These are phyloP conservation scores for Aspergillus vadensis DNA, from an alignment of 2,329 filamentous ascomycete species.

Conservation along the genomic window DNA sequence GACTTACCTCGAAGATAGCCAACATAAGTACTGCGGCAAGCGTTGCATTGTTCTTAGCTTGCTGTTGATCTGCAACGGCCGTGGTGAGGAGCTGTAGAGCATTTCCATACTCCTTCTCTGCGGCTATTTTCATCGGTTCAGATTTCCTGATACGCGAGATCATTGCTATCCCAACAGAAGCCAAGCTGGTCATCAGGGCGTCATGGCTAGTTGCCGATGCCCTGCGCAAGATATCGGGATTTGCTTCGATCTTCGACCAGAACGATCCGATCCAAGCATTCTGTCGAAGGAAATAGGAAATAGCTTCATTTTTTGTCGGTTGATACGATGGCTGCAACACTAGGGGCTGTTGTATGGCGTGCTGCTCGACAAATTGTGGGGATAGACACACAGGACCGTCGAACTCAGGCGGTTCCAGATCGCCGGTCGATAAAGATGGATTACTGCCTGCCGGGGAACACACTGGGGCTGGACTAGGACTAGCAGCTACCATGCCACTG, in stretches of 20 bases:
- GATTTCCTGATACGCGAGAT: slow-evolving; percentile 58
- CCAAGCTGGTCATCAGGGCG: slow-evolving; percentile 52
- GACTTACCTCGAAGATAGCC: slow-evolving; percentile 62
- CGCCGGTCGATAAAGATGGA: neutral
- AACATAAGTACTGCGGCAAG: slow-evolving; percentile 60
- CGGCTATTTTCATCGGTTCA: slow-evolving; percentile 48
- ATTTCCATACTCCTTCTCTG: slow-evolving; percentile 57
- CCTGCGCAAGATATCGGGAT: slow-evolving; percentile 20
- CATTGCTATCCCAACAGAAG: slow-evolving; percentile 61
- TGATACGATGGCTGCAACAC: slow-evolving; percentile 29
- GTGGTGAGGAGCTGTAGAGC: slow-evolving; percentile 51
- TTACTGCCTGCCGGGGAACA: neutral
- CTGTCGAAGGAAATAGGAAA: slow-evolving; percentile 40
- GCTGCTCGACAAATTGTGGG: slow-evolving; percentile 17
- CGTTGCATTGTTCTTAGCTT: slow-evolving; percentile 46
- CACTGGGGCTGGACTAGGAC: slow-evolving; percentile 6
- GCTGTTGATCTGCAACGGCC: slow-evolving; percentile 35
- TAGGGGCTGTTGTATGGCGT: slow-evolving; percentile 13
- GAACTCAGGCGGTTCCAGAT: neutral
- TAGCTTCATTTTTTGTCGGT: slow-evolving; percentile 34
- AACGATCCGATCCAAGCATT: slow-evolving; percentile 35
- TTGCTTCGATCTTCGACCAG: slow-evolving; percentile 28
- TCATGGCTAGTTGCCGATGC: slow-evolving; percentile 28
- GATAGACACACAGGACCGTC: slow-evolving; percentile 24
- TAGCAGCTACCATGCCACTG: slow-evolving; percentile 19